Conservation (phyloP, 305 asterid genomes). For the Plantago lanceolata region DNA sequence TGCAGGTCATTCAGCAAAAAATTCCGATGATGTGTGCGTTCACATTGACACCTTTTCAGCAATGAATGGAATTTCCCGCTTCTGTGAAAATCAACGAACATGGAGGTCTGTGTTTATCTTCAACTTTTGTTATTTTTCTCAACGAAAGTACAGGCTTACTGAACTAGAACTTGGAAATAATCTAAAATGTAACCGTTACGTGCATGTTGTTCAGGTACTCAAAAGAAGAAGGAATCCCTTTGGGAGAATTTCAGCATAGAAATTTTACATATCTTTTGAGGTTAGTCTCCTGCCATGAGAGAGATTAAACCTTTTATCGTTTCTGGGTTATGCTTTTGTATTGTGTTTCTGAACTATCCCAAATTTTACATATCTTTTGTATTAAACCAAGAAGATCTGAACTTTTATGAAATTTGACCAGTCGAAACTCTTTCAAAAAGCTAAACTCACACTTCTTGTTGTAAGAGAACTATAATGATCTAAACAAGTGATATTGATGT, state of each 20-base stretch:
- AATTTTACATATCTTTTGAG: constrained; percentile 78
- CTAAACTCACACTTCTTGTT: neutral
- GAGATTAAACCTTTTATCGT: constrained; percentile 1
- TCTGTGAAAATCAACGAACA: constrained; percentile 64
- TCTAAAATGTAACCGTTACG: neutral
- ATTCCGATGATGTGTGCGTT: constrained; percentile 59
- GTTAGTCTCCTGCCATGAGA: constrained; percentile 33
- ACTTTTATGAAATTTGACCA: neutral
- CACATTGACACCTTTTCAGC: constrained; percentile 91
- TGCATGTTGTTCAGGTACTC: constrained; percentile 62
- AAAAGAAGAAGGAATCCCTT: constrained; percentile 77
- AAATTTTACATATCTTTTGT: too few species aligned
- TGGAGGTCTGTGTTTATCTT: constrained; percentile 58
- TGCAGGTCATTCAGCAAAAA: constrained; percentile 48
- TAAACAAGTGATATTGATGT: neutral
- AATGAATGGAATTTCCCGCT: constrained; percentile 92
- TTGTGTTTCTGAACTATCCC: too few species aligned
- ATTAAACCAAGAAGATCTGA: too few species aligned
- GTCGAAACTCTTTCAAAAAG: neutral
- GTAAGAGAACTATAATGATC: neutral
- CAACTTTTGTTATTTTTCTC: neutral
- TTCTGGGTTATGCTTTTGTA: constrained; percentile 1
- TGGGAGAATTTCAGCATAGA: constrained; percentile 47
- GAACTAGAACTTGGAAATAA: neutral
- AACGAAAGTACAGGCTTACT: neutral